Evolutionary conservation across 129 eudicot species (phyloP).

Genomic region (Rutidosis leptorrhynchoides): DNA sequence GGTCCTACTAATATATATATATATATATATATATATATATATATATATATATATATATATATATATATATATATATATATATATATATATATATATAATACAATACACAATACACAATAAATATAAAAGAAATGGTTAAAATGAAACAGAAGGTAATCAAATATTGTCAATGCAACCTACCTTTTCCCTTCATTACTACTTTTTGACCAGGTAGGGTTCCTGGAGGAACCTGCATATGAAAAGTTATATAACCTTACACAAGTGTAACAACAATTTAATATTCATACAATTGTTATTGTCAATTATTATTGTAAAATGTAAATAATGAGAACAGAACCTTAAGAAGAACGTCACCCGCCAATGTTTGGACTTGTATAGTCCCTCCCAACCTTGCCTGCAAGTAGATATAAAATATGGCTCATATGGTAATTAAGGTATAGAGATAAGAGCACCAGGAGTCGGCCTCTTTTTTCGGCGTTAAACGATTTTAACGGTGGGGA

Average conservation of each 20-base stretch:
- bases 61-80: no score
- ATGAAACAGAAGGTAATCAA: neutral
- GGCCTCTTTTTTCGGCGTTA: no score
- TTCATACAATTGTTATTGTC: neutral
- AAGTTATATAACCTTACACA: neutral
- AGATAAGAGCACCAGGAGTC: neutral
- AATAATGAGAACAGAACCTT: constrained; percentile 48
- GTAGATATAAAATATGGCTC: neutral
- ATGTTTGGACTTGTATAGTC: constrained; percentile 88
- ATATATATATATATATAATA: no score
- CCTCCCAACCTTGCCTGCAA: constrained; percentile 93
- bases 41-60: no score
- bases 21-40: no score
- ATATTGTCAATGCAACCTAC: constrained; percentile 14
- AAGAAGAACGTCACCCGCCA: constrained; percentile 91
- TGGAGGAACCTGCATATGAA: constrained; percentile 26
- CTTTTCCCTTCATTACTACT: constrained; percentile 24
- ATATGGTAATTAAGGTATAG: neutral
- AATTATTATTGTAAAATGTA: neutral
- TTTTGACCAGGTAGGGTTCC: constrained; percentile 17
- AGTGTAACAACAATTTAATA: neutral
- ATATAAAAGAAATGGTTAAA: neutral
- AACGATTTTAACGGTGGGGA: no score
- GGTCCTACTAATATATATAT: no score
- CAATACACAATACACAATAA: neutral